phyloP scores from a whole-genome alignment of 345 rosid species.

The Salix viminalis region DNA sequence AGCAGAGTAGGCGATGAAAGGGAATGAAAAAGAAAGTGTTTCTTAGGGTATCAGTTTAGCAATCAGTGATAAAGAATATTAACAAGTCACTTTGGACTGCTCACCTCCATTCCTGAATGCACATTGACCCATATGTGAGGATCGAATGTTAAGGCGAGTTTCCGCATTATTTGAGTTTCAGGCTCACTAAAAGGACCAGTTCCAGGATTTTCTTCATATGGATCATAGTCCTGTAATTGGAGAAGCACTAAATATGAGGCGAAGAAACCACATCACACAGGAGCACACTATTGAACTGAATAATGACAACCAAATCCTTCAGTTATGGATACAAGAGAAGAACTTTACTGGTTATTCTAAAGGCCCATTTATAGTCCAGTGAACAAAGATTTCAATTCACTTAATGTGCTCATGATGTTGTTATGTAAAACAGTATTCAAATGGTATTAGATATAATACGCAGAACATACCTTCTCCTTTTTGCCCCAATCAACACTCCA shows the following conservation, averaged over 20 bases:
- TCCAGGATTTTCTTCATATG: conserved; percentile 97
- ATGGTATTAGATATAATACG: not conserved
- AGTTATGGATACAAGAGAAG: not conserved
- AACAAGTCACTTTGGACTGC: conserved; percentile 5
- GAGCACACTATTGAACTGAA: not conserved
- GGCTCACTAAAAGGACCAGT: conserved; percentile 91
- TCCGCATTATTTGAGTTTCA: conserved; percentile 85
- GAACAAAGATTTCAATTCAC: not conserved
- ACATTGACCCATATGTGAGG: conserved; percentile 97
- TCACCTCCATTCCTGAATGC: conserved; percentile 95
- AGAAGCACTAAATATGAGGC: conserved; percentile 8
- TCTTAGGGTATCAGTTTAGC: not conserved
- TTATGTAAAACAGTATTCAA: conserved; percentile 4
- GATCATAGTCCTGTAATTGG: conserved; percentile 80
- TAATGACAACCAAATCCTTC: not conserved
- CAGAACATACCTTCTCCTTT: conserved; percentile 72
- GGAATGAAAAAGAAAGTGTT: not conserved
- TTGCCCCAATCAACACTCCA: conserved; percentile 99
- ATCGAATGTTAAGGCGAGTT: conserved; percentile 81
- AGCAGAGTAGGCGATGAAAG: not conserved
- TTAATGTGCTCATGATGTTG: not conserved
- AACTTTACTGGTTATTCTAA: conserved; percentile 1
- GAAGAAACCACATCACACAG: not conserved
- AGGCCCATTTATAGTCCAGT: not conserved
- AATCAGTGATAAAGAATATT: not conserved